A percentile compares a stretch with the other conserved stretches of the same genome.
Evolutionary conservation across 2,329 filamentous ascomycete species (phyloP).

Genomic region (Exserohilum rostratum): DNA sequence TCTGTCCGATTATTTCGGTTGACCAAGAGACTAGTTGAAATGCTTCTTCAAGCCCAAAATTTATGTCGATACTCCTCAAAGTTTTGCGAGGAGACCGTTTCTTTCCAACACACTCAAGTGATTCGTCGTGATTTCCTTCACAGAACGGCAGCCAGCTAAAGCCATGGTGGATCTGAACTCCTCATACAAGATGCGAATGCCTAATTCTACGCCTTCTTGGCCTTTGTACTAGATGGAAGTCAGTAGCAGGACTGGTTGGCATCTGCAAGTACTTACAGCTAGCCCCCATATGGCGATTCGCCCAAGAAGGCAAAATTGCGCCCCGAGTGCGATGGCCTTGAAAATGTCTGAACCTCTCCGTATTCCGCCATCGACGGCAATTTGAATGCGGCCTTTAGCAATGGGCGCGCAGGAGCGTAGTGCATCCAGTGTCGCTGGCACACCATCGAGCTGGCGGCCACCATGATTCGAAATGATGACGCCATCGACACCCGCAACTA

Average conservation of each 20-base stretch:
- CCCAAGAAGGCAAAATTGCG: conserved; percentile 58
- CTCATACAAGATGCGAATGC: conserved; percentile 50
- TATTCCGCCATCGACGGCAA: conserved; percentile 67
- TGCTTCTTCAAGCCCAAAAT: neutral
- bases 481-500: conserved; percentile 50
- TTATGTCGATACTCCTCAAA: neutral
- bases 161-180: conserved; percentile 40
- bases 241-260: neutral
- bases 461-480: conserved; percentile 65
- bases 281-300: conserved; percentile 58
- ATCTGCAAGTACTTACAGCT: conserved; percentile 38
- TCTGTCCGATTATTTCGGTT: too few species aligned
- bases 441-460: conserved; percentile 63
- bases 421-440: conserved; percentile 59
- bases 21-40: too few species aligned
- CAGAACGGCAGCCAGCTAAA: conserved; percentile 26
- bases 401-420: conserved; percentile 49
- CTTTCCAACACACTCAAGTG: conserved; percentile 17
- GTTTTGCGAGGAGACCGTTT: conserved; percentile 1
- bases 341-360: conserved; percentile 63
- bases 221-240: conserved; percentile 41
- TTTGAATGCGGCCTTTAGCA: conserved; percentile 57
- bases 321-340: conserved; percentile 62
- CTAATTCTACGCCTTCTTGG: conserved; percentile 49
- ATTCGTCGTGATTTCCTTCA: conserved; percentile 14